Percentiles rank a stretch among this genome's conserved stretches.
Evolutionary conservation across 352 stramenopile species (phyloP).

Genomic region (Elongisporangium anandrum): DNA sequence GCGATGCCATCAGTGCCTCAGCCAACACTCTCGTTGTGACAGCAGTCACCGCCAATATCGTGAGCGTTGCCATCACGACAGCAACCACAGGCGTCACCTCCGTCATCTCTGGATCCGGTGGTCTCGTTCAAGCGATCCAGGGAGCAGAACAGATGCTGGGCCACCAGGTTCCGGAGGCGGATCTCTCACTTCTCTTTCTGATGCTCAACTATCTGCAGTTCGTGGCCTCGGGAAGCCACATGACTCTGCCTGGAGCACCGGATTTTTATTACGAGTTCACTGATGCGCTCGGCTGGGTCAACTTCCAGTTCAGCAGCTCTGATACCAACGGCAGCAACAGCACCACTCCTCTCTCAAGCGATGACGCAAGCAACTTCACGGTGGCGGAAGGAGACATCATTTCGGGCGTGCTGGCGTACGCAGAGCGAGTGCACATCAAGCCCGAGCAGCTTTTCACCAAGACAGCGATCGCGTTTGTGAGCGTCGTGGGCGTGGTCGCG

Average conservation of each 20-base stretch:
- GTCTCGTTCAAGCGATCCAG: constrained; percentile 17
- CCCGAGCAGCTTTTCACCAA: constrained; percentile 70
- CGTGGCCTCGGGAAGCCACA: constrained; percentile 54
- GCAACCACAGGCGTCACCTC: constrained; percentile 13
- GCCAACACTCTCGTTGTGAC: constrained; percentile 53
- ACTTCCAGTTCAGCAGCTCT: constrained; percentile 28
- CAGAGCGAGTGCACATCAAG: constrained; percentile 54
- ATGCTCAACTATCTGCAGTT: constrained; percentile 77
- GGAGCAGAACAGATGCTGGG: constrained; percentile 8
- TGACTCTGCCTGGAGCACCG: constrained; percentile 50
- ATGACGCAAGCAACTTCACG: constrained; percentile 31
- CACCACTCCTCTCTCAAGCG: constrained; percentile 11
- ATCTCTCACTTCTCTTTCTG: constrained; percentile 52
- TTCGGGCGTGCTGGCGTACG: constrained; percentile 62
- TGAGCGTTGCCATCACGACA: constrained; percentile 39
- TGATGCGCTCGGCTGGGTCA: constrained; percentile 63
- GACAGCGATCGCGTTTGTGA: constrained; percentile 61
- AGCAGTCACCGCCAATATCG: constrained; percentile 44
- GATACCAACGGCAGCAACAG: constrained; percentile 2
- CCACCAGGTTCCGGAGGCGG: constrained; percentile 25
- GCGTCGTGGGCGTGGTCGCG: constrained; percentile 52
- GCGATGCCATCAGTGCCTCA: constrained; percentile 30
- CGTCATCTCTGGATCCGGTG: constrained; percentile 17
- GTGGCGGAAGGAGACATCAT: constrained; percentile 73
- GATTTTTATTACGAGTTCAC: constrained; percentile 66